Base-by-base conservation (phyloP, 2,329 filamentous ascomycete species). In the Paracoccidioides brasiliensis region DNA sequence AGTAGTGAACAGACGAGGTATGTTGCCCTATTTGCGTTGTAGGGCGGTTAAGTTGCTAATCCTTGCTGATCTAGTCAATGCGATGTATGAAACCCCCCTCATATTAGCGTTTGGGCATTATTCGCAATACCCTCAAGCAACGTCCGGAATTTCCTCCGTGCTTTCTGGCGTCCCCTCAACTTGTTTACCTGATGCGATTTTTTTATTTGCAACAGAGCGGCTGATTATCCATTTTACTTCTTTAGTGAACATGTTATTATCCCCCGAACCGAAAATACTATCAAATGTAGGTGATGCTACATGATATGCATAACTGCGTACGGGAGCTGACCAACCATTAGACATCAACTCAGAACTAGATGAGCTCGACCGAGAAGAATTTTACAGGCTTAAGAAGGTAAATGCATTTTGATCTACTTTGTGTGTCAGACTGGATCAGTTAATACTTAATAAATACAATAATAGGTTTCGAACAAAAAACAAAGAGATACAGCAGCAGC, bases 271-370 rank as follows among this genome's bases (percentile, higher is more conserved):
- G 93, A 98, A 71, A 98, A 97, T 67, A 98, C 93, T n/a, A 98
- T 98, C 77, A 96, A 95, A 75, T 98, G 84, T 84, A 74, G 63
- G 80, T 65, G 40, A 45, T 9, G 6, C 62, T 35, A 7, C n/a
- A 8, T 46, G n/a, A 22, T 49, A 33, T 14, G 30, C 14, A 9
- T 28, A 15, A 35, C 12, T 4, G 56, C 42, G 32, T 44, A 41
- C 42, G 37, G 55, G 49, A 60, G 22, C 56, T 62, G 53, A 61
- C 52, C 43, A 51, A 57, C 54, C 58, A 41, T 38, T 57, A 86
- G 83, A 97, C 68, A 97, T 97, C 79, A 97, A 97, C 75, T 95
- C 91, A 0, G 93, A 98, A 70, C 81, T 98, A 14, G 93, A 98
- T 68, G 93, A 98, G 74, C 78, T 98, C 52, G 94, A 97, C 73